These are phyloP conservation scores for Centrapalus pauciflorus DNA, from an alignment of 129 eudicot species.

Conservation along the genomic window DNA sequence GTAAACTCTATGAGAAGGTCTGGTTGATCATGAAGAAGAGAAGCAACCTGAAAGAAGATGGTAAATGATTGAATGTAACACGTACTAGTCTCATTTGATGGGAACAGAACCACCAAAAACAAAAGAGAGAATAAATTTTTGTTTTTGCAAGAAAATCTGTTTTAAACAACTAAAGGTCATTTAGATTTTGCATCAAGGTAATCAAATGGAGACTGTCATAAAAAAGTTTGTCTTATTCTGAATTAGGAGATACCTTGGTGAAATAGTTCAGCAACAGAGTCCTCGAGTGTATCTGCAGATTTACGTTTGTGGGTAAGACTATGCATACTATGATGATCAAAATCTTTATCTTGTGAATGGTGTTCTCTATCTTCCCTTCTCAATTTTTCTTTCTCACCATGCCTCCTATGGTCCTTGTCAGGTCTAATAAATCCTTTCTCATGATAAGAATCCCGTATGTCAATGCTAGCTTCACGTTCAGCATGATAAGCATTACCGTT, in stretches of 20 bases:
- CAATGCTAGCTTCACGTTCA: slow-evolving; percentile 39
- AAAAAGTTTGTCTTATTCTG: neutral
- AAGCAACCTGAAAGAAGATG: slow-evolving; percentile 62
- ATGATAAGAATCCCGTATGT: slow-evolving; percentile 34
- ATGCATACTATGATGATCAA: slow-evolving; percentile 23
- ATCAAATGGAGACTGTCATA: neutral
- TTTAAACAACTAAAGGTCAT: no score
- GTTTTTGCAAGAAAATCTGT: no score
- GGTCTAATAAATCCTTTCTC: slow-evolving; percentile 31
- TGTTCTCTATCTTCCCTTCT: slow-evolving; percentile 44
- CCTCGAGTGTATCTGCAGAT: slow-evolving; percentile 46
- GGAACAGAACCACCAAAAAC: no score
- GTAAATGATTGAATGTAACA: no score
- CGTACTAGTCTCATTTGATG: no score
- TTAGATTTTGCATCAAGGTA: no score
- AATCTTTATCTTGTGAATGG: slow-evolving; percentile 38
- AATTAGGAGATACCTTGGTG: slow-evolving; percentile 39
- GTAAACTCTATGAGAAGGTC: slow-evolving; percentile 43
- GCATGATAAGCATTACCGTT: slow-evolving; percentile 34
- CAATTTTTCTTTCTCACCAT: slow-evolving; percentile 41
- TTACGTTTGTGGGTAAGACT: slow-evolving; percentile 35
- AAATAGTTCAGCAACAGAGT: slow-evolving; percentile 42
- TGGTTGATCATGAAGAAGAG: no score
- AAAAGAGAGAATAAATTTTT: no score
- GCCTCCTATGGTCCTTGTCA: slow-evolving; percentile 40